A percentile compares a stretch with the other conserved stretches of the same genome.
phyloP scores from a whole-genome alignment of 352 stramenopile genomes.

The Pythium dissimile region DNA sequence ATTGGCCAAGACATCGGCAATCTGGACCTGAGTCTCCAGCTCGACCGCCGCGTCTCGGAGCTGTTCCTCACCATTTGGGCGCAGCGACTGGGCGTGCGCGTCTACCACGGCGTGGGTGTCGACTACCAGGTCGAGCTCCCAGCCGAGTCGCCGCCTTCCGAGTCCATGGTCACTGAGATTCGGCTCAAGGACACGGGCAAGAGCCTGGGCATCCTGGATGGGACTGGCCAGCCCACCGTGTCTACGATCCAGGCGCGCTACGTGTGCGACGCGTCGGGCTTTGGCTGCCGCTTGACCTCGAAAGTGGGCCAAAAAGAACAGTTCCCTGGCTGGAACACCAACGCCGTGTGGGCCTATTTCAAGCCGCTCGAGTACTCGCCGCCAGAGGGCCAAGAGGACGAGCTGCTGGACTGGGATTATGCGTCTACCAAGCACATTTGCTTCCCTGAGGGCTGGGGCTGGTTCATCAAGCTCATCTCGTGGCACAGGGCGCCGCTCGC shows the following conservation, averaged over 20 bases:
- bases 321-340: constrained; percentile 7
- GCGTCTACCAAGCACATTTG: constrained; percentile 2
- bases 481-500: constrained; percentile 8
- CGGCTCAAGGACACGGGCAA: neutral
- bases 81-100: constrained; percentile 6
- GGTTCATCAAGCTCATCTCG: constrained; percentile 13
- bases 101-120: constrained; percentile 10
- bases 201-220: neutral
- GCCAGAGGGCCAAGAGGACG: neutral
- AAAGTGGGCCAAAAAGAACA: constrained; percentile 3
- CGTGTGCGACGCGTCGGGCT: constrained; percentile 5
- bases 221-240: neutral
- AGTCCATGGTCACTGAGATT: neutral
- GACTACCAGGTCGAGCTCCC: constrained; percentile 6
- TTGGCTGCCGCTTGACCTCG: neutral
- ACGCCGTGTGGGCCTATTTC: constrained; percentile 8
- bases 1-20: neutral
- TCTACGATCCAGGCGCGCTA: constrained; percentile 3
- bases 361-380: constrained; percentile 3
- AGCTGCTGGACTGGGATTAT: constrained; percentile 5
- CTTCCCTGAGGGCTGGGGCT: constrained; percentile 11
- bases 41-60: constrained; percentile 9
- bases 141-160: neutral
- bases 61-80: constrained; percentile 9
- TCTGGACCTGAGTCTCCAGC: neutral